A percentile compares a stretch with the other conserved stretches of the same genome.
Conservation (phyloP, 169 alveolate genomes). For the Cryptosporidium xiaoi region DNA sequence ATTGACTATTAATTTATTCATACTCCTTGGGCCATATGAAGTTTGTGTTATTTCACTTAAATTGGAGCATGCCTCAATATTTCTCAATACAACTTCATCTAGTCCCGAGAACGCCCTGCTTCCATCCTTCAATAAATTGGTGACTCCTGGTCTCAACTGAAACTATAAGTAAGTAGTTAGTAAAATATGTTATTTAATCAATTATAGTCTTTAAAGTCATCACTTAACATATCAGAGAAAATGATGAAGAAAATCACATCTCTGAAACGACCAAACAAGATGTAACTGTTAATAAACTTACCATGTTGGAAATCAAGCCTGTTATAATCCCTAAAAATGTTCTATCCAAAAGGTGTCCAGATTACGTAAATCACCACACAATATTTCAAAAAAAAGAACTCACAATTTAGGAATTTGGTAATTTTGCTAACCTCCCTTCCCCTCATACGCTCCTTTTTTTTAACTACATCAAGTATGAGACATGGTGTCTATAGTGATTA, state of each 20-base stretch:
- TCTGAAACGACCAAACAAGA: too few relatives aligned
- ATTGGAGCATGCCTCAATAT: slow-evolving; percentile 94
- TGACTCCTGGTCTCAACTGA: slow-evolving; percentile 77
- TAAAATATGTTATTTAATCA: too few relatives aligned
- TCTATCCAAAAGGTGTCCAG: too few relatives aligned
- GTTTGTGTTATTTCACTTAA: slow-evolving; percentile 93
- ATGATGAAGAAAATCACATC: too few relatives aligned
- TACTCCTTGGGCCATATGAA: slow-evolving; percentile 96
- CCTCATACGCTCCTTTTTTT: slow-evolving; percentile 26
- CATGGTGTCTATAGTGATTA: slow-evolving; percentile 69
- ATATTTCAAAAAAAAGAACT: slow-evolving; percentile 1
- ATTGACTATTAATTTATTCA: slow-evolving; percentile 97
- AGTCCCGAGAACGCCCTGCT: slow-evolving; percentile 90
- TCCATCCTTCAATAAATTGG: slow-evolving; percentile 86
- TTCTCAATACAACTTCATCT: slow-evolving; percentile 92
- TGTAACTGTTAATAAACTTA: too few relatives aligned
- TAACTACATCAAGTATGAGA: slow-evolving; percentile 48
- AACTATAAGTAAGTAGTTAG: slow-evolving; percentile 6
- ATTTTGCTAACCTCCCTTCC: not conserved
- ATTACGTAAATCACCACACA: slow-evolving; percentile 37
- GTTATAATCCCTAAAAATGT: too few relatives aligned
- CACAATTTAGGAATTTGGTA: not conserved
- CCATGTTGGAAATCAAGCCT: too few relatives aligned
- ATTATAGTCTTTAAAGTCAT: too few relatives aligned
- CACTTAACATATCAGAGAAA: too few relatives aligned